Base-by-base conservation (phyloP, 148 eudicot genomes). In the Chenopodium quinoa region DNA sequence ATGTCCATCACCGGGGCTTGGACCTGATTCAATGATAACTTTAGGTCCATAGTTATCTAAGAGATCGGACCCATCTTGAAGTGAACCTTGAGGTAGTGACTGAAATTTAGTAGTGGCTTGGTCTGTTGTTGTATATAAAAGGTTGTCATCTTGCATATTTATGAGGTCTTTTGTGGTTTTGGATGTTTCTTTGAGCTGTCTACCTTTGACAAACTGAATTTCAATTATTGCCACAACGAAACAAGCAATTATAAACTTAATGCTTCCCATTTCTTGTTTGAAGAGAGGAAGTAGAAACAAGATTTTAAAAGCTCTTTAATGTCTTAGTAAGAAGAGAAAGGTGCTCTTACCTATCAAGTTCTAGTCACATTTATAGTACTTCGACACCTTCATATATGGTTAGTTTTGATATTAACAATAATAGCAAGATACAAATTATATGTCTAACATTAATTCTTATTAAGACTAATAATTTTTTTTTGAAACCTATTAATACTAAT, bases 311-410 rank as follows among this genome's bases (percentile, higher is more conserved):
- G 54, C 70, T 54, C 10, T 78, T 66, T 73, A 62, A 27, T 23
- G 22, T 72, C 10, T 22, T 44, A 32, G 80, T 47, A 67, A 75
- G 79, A 48, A 17, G 31, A 56, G 56, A 6, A 63, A 14, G 77
- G 71, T 90, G 85, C 76, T 80, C 56, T 52, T 64, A 46, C 37
- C 58, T 75, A 77, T 82, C 58, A 75, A 68, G 40, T 78, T 65
- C 27, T 31, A 22, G 47, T 13, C 64, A 79, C 83, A 86, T 85
- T 85, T 90, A 88, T 90, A 90, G 81, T 82, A 66, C 82, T 78
- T 79, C 73, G 80, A 78, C 80, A 80, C 70, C 4, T 2, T 34
- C 37, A 34, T 34, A 34, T 34, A 34, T 34, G 37, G 37, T 34
- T 34, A 34, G 4, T 34, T 2, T 34, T 34, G 37, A 34, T 34